Evolutionary conservation across 2,329 filamentous ascomycete species (phyloP).

Genomic region (Amauroascus niger): DNA sequence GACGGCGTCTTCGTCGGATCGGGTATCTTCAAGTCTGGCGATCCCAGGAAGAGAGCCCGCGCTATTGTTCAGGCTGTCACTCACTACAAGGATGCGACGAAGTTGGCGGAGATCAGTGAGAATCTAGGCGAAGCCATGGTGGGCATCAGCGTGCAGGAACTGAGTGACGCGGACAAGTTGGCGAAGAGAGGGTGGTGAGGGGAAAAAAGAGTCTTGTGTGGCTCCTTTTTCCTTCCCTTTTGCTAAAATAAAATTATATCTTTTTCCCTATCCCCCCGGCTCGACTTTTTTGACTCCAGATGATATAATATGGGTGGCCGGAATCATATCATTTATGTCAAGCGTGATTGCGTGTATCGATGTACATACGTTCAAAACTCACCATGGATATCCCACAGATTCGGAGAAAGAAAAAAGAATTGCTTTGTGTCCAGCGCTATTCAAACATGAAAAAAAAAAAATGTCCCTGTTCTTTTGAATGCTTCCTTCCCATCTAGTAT

Average conservation of each 20-base stretch:
- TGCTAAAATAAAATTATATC: background rate
- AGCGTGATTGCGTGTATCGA: constrained; percentile 2
- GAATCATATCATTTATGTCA: background rate
- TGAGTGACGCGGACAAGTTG: constrained; percentile 72
- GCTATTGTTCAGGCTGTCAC: constrained; percentile 93
- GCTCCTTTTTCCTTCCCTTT: background rate
- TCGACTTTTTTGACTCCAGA: background rate
- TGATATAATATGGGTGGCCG: constrained; percentile 8
- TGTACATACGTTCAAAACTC: background rate
- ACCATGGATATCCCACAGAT: background rate
- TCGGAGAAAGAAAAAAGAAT: background rate
- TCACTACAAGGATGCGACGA: constrained; percentile 74
- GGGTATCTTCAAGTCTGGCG: constrained; percentile 94
- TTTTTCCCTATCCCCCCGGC: background rate
- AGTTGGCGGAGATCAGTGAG: constrained; percentile 76
- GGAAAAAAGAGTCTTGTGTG: background rate
- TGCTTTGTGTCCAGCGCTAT: background rate
- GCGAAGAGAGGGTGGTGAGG: constrained; percentile 76
- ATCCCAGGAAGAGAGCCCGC: constrained; percentile 79
- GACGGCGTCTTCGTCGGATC: constrained; percentile 96
- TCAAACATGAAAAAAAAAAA: constrained; percentile 2
- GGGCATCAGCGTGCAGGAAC: constrained; percentile 73
- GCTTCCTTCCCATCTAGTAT: background rate
- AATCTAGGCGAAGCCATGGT: constrained; percentile 97
- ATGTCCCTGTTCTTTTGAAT: too few relatives aligned